Conservation (phyloP, 2,329 filamentous ascomycete genomes). For the Xenoacremonium recifei region DNA sequence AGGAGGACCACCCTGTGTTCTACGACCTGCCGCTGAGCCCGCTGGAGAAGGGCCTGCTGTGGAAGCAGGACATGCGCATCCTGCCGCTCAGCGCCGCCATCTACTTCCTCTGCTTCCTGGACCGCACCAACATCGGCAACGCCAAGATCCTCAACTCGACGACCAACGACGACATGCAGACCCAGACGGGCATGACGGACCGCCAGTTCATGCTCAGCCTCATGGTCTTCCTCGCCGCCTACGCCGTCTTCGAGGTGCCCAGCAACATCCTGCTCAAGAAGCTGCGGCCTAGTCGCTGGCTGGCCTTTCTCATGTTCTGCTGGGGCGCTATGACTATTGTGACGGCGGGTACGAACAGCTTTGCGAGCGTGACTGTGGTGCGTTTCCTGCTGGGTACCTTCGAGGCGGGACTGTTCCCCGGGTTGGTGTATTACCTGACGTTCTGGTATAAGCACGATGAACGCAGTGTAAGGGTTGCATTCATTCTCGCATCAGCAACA, state of each 20-base stretch:
- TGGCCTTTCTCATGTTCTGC: slow-evolving; percentile 63
- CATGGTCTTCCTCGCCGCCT: slow-evolving; percentile 61
- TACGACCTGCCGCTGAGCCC: slow-evolving; percentile 23
- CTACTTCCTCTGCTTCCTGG: slow-evolving; percentile 67
- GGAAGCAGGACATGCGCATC: slow-evolving; percentile 62
- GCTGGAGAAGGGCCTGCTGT: slow-evolving; percentile 41
- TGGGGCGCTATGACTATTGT: slow-evolving; percentile 69
- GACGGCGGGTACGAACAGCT: slow-evolving; percentile 63
- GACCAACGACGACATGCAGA: slow-evolving; percentile 59
- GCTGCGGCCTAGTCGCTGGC: slow-evolving; percentile 59
- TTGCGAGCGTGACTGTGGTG: slow-evolving; percentile 61
- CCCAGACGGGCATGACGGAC: slow-evolving; percentile 59
- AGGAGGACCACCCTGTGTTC: slow-evolving; percentile 14
- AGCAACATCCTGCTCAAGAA: slow-evolving; percentile 67
- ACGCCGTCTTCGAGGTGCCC: slow-evolving; percentile 60
- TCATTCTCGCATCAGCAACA: slow-evolving; percentile 68
- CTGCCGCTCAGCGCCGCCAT: slow-evolving; percentile 62
- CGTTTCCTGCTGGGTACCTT: slow-evolving; percentile 67
- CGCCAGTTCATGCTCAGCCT: slow-evolving; percentile 60
- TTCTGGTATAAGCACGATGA: slow-evolving; percentile 73
- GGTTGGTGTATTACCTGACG: slow-evolving; percentile 65
- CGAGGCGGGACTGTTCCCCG: slow-evolving; percentile 66
- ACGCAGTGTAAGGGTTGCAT: slow-evolving; percentile 68
- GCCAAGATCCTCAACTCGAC: slow-evolving; percentile 64
- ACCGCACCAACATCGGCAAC: slow-evolving; percentile 68